A percentile compares a stretch with the other conserved stretches of the same genome.
Evolutionary conservation across 371 early-diverging fungal species (phyloP).

Genomic region (Batrachochytrium dendrobatidis): DNA sequence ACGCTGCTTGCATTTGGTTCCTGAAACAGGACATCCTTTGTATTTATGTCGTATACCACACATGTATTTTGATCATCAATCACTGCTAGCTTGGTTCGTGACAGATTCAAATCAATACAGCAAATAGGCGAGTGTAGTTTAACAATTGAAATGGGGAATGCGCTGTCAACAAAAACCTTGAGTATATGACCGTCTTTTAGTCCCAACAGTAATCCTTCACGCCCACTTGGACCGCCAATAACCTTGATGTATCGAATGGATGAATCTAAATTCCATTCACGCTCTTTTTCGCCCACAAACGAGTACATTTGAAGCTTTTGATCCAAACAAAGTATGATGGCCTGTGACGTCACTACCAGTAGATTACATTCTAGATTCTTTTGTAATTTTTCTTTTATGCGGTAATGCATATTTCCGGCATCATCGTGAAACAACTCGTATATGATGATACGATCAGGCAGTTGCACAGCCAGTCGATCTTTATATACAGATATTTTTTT

Average conservation of each 20-base stretch:
- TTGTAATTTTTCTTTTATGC: slow-evolving; percentile 42
- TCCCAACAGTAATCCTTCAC: slow-evolving; percentile 47
- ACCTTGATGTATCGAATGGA: slow-evolving; percentile 47
- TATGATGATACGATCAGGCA: slow-evolving; percentile 43
- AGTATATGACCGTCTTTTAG: slow-evolving; percentile 43
- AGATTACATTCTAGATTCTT: slow-evolving; percentile 46
- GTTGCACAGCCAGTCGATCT: slow-evolving; percentile 44
- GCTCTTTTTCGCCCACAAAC: slow-evolving; percentile 40
- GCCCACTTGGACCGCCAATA: slow-evolving; percentile 40
- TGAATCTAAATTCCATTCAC: slow-evolving; percentile 45
- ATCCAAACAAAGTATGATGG: slow-evolving; percentile 43
- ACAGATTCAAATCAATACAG: slow-evolving; percentile 40
- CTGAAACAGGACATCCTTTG: slow-evolving; percentile 42
- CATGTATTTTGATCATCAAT: slow-evolving; percentile 45
- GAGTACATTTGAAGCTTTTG: slow-evolving; percentile 37
- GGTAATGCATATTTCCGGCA: slow-evolving; percentile 44
- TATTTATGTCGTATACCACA: slow-evolving; percentile 34
- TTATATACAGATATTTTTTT: slow-evolving; percentile 47
- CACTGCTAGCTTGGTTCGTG: slow-evolving; percentile 38
- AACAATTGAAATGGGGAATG: slow-evolving; percentile 42
- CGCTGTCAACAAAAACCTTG: slow-evolving; percentile 41
- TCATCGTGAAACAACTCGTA: slow-evolving; percentile 46
- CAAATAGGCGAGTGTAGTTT: slow-evolving; percentile 32
- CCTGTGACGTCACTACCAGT: slow-evolving; percentile 44
- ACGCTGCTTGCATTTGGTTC: slow-evolving; percentile 44